These are phyloP conservation scores for Asterophora lycoperdoides DNA, from an alignment of 768 basidiomycete genomes.

Conservation along the genomic window DNA sequence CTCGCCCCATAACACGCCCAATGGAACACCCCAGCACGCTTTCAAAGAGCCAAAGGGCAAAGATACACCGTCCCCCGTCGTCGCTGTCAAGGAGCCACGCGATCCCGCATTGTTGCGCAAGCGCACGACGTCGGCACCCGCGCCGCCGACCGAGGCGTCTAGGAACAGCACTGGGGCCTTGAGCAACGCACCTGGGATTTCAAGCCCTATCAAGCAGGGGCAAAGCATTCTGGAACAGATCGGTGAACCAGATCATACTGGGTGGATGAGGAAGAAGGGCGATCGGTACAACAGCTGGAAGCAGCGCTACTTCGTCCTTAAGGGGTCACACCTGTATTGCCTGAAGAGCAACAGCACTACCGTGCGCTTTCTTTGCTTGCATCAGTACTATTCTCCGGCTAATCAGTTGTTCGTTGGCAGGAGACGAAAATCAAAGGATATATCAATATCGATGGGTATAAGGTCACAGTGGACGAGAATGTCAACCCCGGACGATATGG, in stretches of 20 bases:
- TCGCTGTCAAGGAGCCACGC: slow-evolving; percentile 23
- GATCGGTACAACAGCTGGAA: slow-evolving; percentile 95
- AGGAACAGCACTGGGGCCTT: slow-evolving; percentile 3
- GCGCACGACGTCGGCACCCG: slow-evolving; percentile 40
- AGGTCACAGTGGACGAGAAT: slow-evolving; percentile 89
- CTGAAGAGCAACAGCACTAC: slow-evolving; percentile 68
- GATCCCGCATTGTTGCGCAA: slow-evolving; percentile 50
- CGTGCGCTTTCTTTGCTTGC: slow-evolving; percentile 32
- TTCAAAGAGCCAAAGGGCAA: slow-evolving; percentile 10
- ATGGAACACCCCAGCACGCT: slow-evolving; percentile 13
- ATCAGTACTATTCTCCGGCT: not conserved
- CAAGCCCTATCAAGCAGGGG: slow-evolving; percentile 48
- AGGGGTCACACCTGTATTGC: slow-evolving; percentile 88
- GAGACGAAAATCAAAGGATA: slow-evolving; percentile 97
- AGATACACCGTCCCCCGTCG: slow-evolving; percentile 6
- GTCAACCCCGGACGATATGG: slow-evolving; percentile 90
- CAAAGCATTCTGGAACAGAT: slow-evolving; percentile 85
- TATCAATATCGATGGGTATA: slow-evolving; percentile 87
- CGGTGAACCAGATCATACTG: slow-evolving; percentile 82
- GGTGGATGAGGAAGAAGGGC: slow-evolving; percentile 96
- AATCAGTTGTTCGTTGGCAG: slow-evolving; percentile 32
- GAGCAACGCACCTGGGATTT: not conserved
- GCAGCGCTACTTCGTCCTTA: slow-evolving; percentile 83
- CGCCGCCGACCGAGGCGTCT: slow-evolving; percentile 11
- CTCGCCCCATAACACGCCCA: slow-evolving; percentile 36